Evolutionary conservation across 305 asterid genomes (phyloP).

Genomic region (Lippia alba): DNA sequence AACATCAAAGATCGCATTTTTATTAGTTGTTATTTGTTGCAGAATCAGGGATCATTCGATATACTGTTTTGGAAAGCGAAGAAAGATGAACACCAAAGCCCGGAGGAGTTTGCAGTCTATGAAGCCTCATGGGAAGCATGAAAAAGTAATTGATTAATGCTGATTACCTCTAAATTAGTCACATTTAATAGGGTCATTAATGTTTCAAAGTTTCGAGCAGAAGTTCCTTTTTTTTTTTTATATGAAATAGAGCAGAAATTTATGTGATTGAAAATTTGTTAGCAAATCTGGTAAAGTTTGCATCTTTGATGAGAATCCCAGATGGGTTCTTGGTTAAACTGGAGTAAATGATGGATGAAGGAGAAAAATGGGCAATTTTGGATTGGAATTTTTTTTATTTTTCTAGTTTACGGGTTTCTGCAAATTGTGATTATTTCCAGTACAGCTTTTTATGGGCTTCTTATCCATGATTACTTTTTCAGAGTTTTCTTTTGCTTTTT

Average conservation of each 20-base stretch:
- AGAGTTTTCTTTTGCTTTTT: constrained; percentile 32
- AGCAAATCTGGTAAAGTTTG: constrained; percentile 32
- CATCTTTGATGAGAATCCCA: constrained; percentile 31
- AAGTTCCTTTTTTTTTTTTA: no score
- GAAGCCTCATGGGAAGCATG: constrained; percentile 47
- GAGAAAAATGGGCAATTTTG: not conserved
- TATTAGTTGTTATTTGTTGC: not conserved
- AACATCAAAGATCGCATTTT: constrained; percentile 14
- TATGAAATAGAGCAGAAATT: constrained; percentile 10
- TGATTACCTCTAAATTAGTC: not conserved
- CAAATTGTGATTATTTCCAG: constrained; percentile 12
- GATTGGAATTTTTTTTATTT: not conserved
- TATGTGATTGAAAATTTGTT: constrained; percentile 21
- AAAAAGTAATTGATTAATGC: constrained; percentile 43
- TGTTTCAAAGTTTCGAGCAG: constrained; percentile 15
- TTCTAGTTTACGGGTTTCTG: constrained; percentile 27
- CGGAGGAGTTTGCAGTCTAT: constrained; percentile 57
- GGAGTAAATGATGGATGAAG: not conserved
- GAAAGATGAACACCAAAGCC: constrained; percentile 54
- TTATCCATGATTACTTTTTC: constrained; percentile 35
- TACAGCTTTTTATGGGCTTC: constrained; percentile 22
- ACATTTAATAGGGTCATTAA: not conserved
- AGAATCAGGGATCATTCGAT: constrained; percentile 40
- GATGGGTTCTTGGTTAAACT: constrained; percentile 17
- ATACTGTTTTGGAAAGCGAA: constrained; percentile 35